These are phyloP conservation scores for Orbilia ellipsospora DNA, from an alignment of 2,329 filamentous ascomycete species.

Conservation along the genomic window DNA sequence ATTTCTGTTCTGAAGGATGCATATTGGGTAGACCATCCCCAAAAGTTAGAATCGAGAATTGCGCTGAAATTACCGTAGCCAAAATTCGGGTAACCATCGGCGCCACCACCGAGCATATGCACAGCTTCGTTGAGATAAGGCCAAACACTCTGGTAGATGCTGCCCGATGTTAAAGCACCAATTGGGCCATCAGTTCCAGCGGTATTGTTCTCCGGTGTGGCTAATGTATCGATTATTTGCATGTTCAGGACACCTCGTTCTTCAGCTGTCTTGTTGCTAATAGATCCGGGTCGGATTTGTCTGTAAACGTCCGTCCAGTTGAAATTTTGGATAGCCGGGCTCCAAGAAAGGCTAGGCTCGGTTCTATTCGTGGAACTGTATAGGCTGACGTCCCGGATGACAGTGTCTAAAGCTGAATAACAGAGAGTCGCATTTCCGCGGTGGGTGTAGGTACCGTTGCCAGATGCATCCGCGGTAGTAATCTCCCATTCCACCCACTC, in stretches of 20 bases:
- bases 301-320: conserved; percentile 18
- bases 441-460: neutral
- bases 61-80: conserved; percentile 27
- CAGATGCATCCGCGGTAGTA: neutral
- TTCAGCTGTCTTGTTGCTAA: conserved; percentile 14
- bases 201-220: conserved; percentile 10
- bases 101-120: conserved; percentile 4
- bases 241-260: conserved; percentile 21
- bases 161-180: neutral
- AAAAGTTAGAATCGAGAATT: conserved; percentile 3
- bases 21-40: conserved; percentile 25
- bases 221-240: conserved; percentile 10
- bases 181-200: conserved; percentile 27
- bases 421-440: conserved; percentile 27
- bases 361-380: conserved; percentile 28
- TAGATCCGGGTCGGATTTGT: conserved; percentile 15
- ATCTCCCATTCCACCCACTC: conserved; percentile 24
- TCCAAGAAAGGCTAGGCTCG: conserved; percentile 21
- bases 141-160: conserved; percentile 18
- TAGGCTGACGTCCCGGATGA: conserved; percentile 13
- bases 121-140: conserved; percentile 26
- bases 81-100: neutral
- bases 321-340: conserved; percentile 19
- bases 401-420: conserved; percentile 21
- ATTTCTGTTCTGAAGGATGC: conserved; percentile 5